These are phyloP conservation scores for Apiospora hydei DNA, from an alignment of 2,329 filamentous ascomycete genomes.

Conservation along the genomic window DNA sequence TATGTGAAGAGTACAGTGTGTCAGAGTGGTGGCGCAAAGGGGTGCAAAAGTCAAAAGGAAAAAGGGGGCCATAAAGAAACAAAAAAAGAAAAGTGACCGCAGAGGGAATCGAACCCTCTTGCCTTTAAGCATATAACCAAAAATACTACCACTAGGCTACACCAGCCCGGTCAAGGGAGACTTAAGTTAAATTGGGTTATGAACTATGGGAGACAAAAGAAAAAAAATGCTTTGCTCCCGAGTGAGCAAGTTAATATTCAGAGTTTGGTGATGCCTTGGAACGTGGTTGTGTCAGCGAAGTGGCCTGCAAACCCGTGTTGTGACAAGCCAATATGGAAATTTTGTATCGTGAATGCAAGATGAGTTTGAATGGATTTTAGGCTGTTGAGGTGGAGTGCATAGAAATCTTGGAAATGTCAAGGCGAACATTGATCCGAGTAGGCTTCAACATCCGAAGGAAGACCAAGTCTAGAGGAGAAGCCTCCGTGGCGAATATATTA, in stretches of 20 bases:
- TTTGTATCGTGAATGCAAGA: neutral
- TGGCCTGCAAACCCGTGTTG: neutral
- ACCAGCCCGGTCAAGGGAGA: neutral
- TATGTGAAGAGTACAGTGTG: neutral
- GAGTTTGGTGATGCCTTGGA: neutral
- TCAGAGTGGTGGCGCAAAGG: neutral
- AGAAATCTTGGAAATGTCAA: neutral
- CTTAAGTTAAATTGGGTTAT: neutral
- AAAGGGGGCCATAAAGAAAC: neutral
- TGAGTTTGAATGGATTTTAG: neutral
- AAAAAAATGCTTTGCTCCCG: neutral
- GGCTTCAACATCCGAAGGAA: too few species aligned
- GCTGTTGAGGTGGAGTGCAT: neutral
- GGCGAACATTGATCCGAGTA: too few species aligned
- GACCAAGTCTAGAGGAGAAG: too few species aligned
- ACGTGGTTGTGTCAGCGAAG: neutral
- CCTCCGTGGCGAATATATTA: too few species aligned
- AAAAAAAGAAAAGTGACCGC: neutral
- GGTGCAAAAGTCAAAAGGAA: too few species aligned
- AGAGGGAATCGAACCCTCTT: constrained; percentile 3
- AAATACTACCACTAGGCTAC: neutral
- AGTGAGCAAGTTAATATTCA: neutral
- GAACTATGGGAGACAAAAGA: neutral
- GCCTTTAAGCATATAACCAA: neutral
- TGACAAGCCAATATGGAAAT: neutral